Percentiles rank a stretch among this genome's conserved stretches.
These are phyloP conservation scores for Botrytis aclada DNA, from an alignment of 2,329 filamentous ascomycete genomes.

Conservation along the genomic window DNA sequence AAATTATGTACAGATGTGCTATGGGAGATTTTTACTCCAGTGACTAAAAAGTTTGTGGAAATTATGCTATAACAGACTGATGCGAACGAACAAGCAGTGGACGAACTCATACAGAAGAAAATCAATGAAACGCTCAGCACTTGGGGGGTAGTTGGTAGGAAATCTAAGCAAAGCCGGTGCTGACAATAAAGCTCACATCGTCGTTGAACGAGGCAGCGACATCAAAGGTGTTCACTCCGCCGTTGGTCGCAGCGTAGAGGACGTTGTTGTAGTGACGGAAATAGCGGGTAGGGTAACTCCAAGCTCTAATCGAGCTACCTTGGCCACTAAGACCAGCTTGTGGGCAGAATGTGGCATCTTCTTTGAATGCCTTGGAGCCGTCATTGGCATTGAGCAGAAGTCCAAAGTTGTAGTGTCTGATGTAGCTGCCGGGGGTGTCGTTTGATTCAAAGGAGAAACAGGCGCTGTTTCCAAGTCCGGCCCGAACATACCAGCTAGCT, in stretches of 20 bases:
- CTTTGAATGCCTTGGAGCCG: conserved; percentile 52
- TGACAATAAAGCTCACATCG: conserved; percentile 52
- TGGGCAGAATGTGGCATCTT: conserved; percentile 63
- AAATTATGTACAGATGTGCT: background rate
- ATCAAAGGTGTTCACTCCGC: conserved; percentile 56
- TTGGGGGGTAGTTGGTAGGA: background rate
- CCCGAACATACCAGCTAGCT: conserved; percentile 52
- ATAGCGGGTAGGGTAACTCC: conserved; percentile 59
- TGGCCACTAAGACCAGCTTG: conserved; percentile 49
- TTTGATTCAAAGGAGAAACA: conserved; percentile 61
- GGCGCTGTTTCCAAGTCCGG: conserved; percentile 53
- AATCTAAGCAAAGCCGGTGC: conserved; percentile 44
- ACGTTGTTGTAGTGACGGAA: conserved; percentile 52
- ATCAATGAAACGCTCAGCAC: background rate
- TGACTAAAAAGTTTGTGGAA: background rate
- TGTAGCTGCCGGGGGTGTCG: conserved; percentile 56
- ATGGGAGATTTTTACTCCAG: background rate
- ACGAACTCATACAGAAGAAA: background rate
- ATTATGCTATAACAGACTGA: too few relatives aligned
- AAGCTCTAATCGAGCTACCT: conserved; percentile 53
- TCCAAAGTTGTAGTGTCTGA: conserved; percentile 54
- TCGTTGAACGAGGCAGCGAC: conserved; percentile 47
- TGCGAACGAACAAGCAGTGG: background rate
- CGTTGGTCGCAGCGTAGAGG: conserved; percentile 51
- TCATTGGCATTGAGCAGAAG: conserved; percentile 52